Conservation (phyloP, 2,329 filamentous ascomycete genomes). For the Sporothrix protearum region DNA sequence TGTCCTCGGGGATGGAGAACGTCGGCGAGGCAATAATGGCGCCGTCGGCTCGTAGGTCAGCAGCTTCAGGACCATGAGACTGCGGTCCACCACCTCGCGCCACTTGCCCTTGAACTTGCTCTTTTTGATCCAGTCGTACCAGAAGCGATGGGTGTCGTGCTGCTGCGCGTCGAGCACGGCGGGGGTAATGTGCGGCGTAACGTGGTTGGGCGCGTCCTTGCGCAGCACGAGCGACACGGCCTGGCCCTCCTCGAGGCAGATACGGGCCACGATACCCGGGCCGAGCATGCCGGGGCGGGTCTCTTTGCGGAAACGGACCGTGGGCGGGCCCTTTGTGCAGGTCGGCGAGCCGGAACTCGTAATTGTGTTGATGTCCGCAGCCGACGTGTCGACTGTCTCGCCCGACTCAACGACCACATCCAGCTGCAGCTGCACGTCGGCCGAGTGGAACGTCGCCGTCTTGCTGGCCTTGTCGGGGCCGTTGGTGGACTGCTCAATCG, state of each 20-base stretch:
- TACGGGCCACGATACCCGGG: constrained; percentile 59
- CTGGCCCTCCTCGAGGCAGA: constrained; percentile 63
- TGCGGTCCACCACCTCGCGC: constrained; percentile 67
- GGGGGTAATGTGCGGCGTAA: constrained; percentile 56
- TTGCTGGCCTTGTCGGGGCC: constrained; percentile 48
- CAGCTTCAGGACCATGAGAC: constrained; percentile 70
- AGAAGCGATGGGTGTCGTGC: constrained; percentile 66
- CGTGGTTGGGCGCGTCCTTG: constrained; percentile 56
- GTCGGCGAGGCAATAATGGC: constrained; percentile 74
- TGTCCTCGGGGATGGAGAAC: constrained; percentile 71
- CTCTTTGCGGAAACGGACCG: constrained; percentile 54
- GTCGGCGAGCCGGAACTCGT: not conserved
- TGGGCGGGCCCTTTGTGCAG: constrained; percentile 40
- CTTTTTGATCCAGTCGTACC: constrained; percentile 69
- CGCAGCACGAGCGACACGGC: constrained; percentile 66
- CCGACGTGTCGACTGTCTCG: not conserved
- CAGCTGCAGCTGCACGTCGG: constrained; percentile 59
- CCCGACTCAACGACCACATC: constrained; percentile 61
- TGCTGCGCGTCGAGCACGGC: constrained; percentile 59
- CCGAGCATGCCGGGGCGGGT: constrained; percentile 52
- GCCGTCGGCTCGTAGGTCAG: constrained; percentile 73
- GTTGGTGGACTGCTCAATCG: constrained; percentile 47
- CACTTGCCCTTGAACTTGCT: constrained; percentile 69
- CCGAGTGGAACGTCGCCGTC: constrained; percentile 60
- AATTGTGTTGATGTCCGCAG: not conserved